Evolutionary conservation across 352 stramenopile species (phyloP).

Genomic region (Phytophthora macrochlamydospora): DNA sequence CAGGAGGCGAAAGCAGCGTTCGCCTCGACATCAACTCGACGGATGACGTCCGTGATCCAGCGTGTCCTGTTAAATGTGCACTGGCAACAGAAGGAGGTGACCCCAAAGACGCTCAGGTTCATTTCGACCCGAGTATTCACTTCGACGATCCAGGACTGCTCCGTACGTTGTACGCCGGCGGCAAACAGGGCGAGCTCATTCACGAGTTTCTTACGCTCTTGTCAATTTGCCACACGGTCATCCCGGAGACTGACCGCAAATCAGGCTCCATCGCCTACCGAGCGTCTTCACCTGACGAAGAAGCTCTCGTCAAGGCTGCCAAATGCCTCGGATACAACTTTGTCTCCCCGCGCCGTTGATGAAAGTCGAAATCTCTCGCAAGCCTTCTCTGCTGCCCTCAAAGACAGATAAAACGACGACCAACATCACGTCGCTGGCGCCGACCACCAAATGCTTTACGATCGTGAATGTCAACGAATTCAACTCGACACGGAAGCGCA

Average conservation of each 20-base stretch:
- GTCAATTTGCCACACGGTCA: constrained; percentile 71
- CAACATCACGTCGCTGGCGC: constrained; percentile 4
- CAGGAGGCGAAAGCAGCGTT: not conserved
- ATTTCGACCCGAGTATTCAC: constrained; percentile 53
- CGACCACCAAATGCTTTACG: constrained; percentile 39
- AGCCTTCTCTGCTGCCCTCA: constrained; percentile 29
- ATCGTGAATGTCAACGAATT: constrained; percentile 88
- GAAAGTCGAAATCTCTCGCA: constrained; percentile 56
- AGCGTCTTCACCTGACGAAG: constrained; percentile 69
- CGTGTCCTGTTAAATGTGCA: not conserved
- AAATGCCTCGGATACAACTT: constrained; percentile 73
- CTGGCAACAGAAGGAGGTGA: constrained; percentile 9
- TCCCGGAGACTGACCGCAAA: constrained; percentile 68
- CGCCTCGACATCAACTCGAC: constrained; percentile 29
- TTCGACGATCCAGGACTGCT: constrained; percentile 59
- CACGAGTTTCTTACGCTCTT: constrained; percentile 67
- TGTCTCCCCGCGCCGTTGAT: constrained; percentile 47
- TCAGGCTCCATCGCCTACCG: constrained; percentile 49
- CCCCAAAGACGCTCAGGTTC: constrained; percentile 48
- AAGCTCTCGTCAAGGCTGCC: constrained; percentile 67
- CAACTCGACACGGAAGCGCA: constrained; percentile 96
- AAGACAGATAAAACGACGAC: constrained; percentile 15
- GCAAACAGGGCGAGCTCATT: constrained; percentile 40
- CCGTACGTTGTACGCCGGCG: constrained; percentile 40
- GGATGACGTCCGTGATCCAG: constrained; percentile 19